Evolutionary conservation across 345 rosid genomes (phyloP).

Genomic region (Camelina sativa): DNA sequence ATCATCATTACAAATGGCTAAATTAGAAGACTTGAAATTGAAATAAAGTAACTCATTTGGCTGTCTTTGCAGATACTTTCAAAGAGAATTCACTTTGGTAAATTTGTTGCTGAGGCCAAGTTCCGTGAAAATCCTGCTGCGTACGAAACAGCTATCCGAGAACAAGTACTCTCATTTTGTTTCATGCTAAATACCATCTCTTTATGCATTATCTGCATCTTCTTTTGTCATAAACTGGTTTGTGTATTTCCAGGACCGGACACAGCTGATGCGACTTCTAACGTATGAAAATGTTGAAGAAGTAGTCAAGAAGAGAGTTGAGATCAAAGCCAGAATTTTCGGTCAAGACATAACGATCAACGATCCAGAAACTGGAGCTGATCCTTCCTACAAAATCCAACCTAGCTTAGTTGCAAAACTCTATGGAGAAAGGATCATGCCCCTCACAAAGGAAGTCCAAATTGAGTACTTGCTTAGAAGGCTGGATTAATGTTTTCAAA

Average conservation of each 20-base stretch:
- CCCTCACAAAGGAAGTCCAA: slow-evolving; percentile 72
- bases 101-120: slow-evolving; percentile 74
- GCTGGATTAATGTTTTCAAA: slow-evolving; percentile 48
- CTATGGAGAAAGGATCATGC: slow-evolving; percentile 70
- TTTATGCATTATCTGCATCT: neutral
- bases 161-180: slow-evolving; percentile 49
- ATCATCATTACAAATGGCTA: slow-evolving; percentile 13
- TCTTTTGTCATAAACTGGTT: neutral
- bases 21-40: slow-evolving; percentile 1
- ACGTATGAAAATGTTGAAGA: slow-evolving; percentile 60
- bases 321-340: slow-evolving; percentile 55
- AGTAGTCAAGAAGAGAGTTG: slow-evolving; percentile 60
- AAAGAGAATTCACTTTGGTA: slow-evolving; percentile 62
- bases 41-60: neutral
- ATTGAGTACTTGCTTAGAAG: slow-evolving; percentile 67
- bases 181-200: slow-evolving; percentile 1
- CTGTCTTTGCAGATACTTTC: slow-evolving; percentile 60
- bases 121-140: slow-evolving; percentile 55
- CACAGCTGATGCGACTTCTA: slow-evolving; percentile 55
- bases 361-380: slow-evolving; percentile 25
- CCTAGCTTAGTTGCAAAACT: slow-evolving; percentile 63
- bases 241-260: slow-evolving; percentile 52
- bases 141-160: slow-evolving; percentile 57
- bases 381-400: slow-evolving; percentile 57
- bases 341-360: slow-evolving; percentile 51